Base-by-base conservation (phyloP, 176 grass and related monocot genomes). In the Phragmites australis region DNA sequence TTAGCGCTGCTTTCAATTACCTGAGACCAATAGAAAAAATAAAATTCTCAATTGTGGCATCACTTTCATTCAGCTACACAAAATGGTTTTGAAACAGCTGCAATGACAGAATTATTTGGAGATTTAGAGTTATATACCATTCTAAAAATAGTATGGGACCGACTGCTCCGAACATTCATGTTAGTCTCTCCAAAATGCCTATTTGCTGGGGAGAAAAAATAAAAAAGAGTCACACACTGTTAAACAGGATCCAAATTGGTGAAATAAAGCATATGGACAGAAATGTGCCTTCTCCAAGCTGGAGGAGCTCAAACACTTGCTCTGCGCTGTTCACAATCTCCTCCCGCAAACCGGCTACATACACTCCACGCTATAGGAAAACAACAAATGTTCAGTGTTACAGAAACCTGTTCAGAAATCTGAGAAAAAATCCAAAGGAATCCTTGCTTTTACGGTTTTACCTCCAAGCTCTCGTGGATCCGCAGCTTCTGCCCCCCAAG, bases 181-280 rank as follows among this genome's bases (percentile, higher is more conserved):
- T 91, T 95, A 50, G 96, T 99, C 85, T 99, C 90, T 46, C 96
- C 96, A 74, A 99, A 99, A 85, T 99, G 96, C 32, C 92, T 93
- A 86, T 99, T 95, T 34, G 42, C 96, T 99, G 87, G 27, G 69
- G 81, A 9, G 52, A 26, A 62, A 25, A 85, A 89, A 9, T 30
- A 46, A 18, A 76, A 44, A 19, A 14, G 40, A 39, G 8, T 51
- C 17, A 60, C 42, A 64, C 1, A 40, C 1, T 2, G 70, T 72
- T 21, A 42, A 63, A 75, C 22, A 66, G 47, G 43, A 18, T 10
- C 16, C 9, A 31, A 70, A 31, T 19, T 57, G 30, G 1, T 74
- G 50, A 75, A 79, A 67, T 61, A 67, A 72, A 82, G 16, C 41
- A 61, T n/a, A 37, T 18, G 8, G 30, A 70, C 41, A 82, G 42